Evolutionary conservation across 208 protist genomes (phyloP), one percentile per base, ranked within the genome.

Genomic region (Leishmania tropica): DNA sequence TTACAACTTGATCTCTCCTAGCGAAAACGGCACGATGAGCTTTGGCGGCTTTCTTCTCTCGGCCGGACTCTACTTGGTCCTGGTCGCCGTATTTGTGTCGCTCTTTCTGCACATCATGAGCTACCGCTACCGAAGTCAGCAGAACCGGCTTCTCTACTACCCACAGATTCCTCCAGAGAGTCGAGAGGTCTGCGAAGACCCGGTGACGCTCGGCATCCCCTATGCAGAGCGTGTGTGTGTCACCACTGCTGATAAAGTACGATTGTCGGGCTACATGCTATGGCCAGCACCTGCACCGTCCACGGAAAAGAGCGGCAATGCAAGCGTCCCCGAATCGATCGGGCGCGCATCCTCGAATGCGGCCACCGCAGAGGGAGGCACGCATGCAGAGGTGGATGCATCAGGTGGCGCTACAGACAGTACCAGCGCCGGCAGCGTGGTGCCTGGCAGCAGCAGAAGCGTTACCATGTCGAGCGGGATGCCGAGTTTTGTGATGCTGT

Each of bases 241-340:
- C 73, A 75, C 77, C 62, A 96, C 93, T 0, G 64, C 60, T 1
- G 95, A 98, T 77, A 92, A 92, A 17, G 85, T 96, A 19, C 87
- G 58, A 8, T 81, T 98, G 68, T 87, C 85, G 19, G 95, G 93
- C 15, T 98, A 92, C 79, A 87, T 96, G 35, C 78, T 98, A 81
- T 96, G 91, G 90, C 92, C 91, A 0, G 72, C 40, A n/a, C 45
- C 80, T 8, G 64, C 75, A n/a, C 82, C 84, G n/a, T 51, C 75
- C 1, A 15, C 51, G 21, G 42, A 73, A 17, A 86, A 82, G 53
- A 42, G 58, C 15, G 80, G 58, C 48, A 45, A 67, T 60, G 54
- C 56, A 48, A 54, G 76, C 54, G 78, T 15, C 64, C 21, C 15
- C 37, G 71, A 81, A 15, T 35, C 51, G 40, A 21, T 73, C 11